Evolutionary conservation across 1,139 yeast species (phyloP).

Genomic region (Taphrina betulina): DNA sequence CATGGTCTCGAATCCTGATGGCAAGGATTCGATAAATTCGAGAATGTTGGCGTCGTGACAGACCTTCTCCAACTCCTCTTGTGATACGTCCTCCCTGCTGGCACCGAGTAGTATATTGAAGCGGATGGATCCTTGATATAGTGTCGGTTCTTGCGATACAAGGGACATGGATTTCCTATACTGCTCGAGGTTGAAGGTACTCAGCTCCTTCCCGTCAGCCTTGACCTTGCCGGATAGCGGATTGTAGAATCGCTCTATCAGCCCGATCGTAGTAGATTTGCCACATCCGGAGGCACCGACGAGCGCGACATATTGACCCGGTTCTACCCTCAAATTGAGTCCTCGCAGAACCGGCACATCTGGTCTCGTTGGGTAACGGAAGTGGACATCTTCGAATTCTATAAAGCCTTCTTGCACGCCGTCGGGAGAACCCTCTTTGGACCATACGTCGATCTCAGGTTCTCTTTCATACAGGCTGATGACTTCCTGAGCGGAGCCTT

Average conservation of each 20-base stretch:
- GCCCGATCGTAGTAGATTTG: slow-evolving; percentile 84
- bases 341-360: slow-evolving; percentile 68
- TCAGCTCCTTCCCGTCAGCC: slow-evolving; percentile 69
- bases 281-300: slow-evolving; percentile 98
- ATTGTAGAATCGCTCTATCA: slow-evolving; percentile 75
- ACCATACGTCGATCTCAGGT: slow-evolving; percentile 51
- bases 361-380: slow-evolving; percentile 82
- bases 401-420: slow-evolving; percentile 44
- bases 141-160: slow-evolving; percentile 79
- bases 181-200: slow-evolving; percentile 71
- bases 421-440: slow-evolving; percentile 46
- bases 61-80: slow-evolving; percentile 65
- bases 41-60: slow-evolving; percentile 81
- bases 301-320: slow-evolving; percentile 85
- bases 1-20: slow-evolving; percentile 76
- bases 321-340: slow-evolving; percentile 61
- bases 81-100: slow-evolving; percentile 50
- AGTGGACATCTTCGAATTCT: slow-evolving; percentile 62
- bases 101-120: slow-evolving; percentile 81
- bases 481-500: slow-evolving; percentile 55
- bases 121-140: slow-evolving; percentile 81
- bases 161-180: slow-evolving; percentile 73
- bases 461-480: slow-evolving; percentile 51
- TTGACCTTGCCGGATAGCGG: slow-evolving; percentile 64
- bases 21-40: slow-evolving; percentile 70